Evolutionary conservation across 306 rosid genomes (phyloP), one percentile per base, ranked within the genome.

Genomic region (Corylus heterophylla): DNA sequence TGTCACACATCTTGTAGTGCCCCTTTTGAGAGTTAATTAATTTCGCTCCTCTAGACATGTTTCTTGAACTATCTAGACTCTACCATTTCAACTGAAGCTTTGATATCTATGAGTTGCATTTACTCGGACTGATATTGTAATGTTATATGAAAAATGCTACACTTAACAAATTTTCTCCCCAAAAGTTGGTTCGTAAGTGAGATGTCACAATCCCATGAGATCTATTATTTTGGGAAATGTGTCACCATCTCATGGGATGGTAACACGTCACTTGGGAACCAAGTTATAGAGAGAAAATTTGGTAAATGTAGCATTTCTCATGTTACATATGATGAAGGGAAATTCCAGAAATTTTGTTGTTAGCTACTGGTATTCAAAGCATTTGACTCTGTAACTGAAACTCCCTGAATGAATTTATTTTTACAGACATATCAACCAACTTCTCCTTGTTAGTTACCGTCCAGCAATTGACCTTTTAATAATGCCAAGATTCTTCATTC

Each of bases 371-470:
- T 58, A 58, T 25, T 58, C 70, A 64, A 37, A 64, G 22, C 22
- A 31, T 35, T 16, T 35, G 70, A 35, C 48, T 9, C 47, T 14
- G 27, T 59, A 42, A 74, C 75, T 25, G 18, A 50, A 42, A 71
- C 76, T 72, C 69, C 71, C 70, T 73, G 83, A 64, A 69, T 61
- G 49, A 37, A 67, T 67, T 44, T 67, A 3, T 31, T 31, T 6
- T 25, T 59, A 75, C 69, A 51, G 64, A 73, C 67, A 44, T 47
- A 58, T 69, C 47, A 55, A 51, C 37, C 37, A 27, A 10, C 39
- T 25, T 59, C 66, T 25, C 66, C 29, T 59, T 59, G 66, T 59
- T 59, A 25, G 66, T 59, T 25, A 27, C 37, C 12, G 16, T 9
- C 66, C 17, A 22, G 16, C 18, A 17, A 35, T 49, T 69, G 25